phyloP scores from a whole-genome alignment of 345 rosid species.

The Eucalyptus coolabah region DNA sequence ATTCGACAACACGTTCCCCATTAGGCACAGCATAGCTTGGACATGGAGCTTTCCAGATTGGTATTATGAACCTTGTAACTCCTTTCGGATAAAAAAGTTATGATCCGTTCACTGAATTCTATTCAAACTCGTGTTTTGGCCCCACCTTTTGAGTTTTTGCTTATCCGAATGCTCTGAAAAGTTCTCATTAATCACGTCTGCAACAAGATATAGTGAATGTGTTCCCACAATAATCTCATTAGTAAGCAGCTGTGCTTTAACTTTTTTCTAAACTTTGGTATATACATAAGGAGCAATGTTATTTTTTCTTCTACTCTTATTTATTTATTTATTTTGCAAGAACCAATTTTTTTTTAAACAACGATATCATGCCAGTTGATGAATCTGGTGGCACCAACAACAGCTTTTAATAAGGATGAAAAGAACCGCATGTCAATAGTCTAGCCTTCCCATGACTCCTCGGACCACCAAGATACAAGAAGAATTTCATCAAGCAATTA shows the following conservation, averaged over 20 bases:
- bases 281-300: background rate
- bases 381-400: background rate
- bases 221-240: background rate
- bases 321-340: background rate
- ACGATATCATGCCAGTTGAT: background rate
- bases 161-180: background rate
- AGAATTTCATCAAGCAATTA: background rate
- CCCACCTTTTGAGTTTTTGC: background rate
- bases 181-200: background rate
- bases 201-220: background rate
- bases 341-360: background rate
- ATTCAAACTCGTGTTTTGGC: background rate
- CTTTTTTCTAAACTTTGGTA: background rate
- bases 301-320: background rate
- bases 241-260: background rate
- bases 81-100: background rate
- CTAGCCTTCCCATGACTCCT: background rate
- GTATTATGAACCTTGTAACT: background rate
- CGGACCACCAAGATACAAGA: background rate
- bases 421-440: background rate
- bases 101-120: background rate
- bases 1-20: background rate
- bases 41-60: background rate
- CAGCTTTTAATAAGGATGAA: background rate
- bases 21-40: background rate